A percentile compares a stretch with the other conserved stretches of the same genome.
Evolutionary conservation across 2,329 filamentous ascomycete genomes (phyloP).

Genomic region (Fusarium virguliforme): DNA sequence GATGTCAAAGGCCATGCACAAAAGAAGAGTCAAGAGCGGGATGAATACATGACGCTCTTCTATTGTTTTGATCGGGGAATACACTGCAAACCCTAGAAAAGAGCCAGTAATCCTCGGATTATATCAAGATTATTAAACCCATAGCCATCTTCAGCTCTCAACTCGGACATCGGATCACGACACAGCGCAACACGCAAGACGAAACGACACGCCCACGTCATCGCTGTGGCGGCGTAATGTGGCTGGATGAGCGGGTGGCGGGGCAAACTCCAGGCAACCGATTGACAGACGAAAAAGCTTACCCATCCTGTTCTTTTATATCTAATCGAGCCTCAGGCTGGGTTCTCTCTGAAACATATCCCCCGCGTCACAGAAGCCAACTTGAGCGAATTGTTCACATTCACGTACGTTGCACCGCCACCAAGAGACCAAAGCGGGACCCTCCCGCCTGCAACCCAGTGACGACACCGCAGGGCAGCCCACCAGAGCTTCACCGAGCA

Average conservation of each 20-base stretch:
- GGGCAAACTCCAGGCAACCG: conserved; percentile 36
- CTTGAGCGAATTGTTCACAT: conserved; percentile 27
- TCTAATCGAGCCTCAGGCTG: not conserved
- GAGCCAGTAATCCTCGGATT: not conserved
- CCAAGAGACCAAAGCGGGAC: conserved; percentile 37
- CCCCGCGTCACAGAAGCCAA: conserved; percentile 13
- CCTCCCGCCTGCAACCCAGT: conserved; percentile 36
- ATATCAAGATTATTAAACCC: not conserved
- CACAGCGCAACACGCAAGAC: conserved; percentile 2
- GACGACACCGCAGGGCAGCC: conserved; percentile 47
- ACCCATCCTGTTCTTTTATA: conserved; percentile 18
- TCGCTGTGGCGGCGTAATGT: conserved; percentile 45
- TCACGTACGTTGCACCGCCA: conserved; percentile 39
- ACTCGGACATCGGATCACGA: conserved; percentile 14
- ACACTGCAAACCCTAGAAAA: not conserved
- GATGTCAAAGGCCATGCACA: not conserved
- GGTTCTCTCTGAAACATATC: not conserved
- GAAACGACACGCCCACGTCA: conserved; percentile 46
- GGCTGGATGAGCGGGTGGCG: conserved; percentile 44
- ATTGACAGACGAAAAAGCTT: conserved; percentile 35
- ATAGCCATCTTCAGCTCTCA: not conserved
- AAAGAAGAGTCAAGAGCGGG: not conserved
- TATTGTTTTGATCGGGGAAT: not conserved
- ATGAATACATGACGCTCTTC: not conserved
- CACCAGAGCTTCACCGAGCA: conserved; percentile 1